Base-by-base conservation (phyloP, 768 basidiomycete genomes). In the Piloderma croceum region DNA sequence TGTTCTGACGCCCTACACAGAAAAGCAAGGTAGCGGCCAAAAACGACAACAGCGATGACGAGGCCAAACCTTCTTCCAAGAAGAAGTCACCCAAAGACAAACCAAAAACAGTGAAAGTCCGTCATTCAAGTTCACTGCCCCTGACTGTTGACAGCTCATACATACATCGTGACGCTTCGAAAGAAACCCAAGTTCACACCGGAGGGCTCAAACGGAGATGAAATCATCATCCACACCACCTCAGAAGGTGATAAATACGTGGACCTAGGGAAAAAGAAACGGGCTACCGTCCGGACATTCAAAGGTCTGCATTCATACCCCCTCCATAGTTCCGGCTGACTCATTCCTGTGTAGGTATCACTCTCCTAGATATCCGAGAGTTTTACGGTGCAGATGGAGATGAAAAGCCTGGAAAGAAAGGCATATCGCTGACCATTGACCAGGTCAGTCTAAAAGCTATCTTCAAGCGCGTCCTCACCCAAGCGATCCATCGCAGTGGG, bases 361-460 rank as follows among this genome's bases (percentile, higher is more conserved):
- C 71, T 3, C 63, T 77, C 31, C 56, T 89, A 19, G 83, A 89
- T 51, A 85, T 90, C 39, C 76, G 87, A 29, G 84, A 90, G 56
- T 90, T 72, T 50, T 90, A 83, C 39, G 68, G 59, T 38, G 56
- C 61, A 17, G 63, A 73, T 1, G 59, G 57, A 1, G 77, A 79
- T 5, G 70, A 75, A 47, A 86, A 82, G 46, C 87, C 88, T 0
- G 84, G 85, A 0, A 90, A 87, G 60, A 90, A 89, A 51, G 88
- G 86, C 7, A 83, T 90, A 38, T 73, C 81, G 0, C 65, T 90
- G 20, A 58, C 64, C 11, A 34, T 63, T 3, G 85, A 88, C 15
- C 84, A 86, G 70, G 82, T 82, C 46, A 34, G 64, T 53, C 5
- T 5, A 12, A 7, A 23, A 19, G 36, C 34, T 24, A 12, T 23